Evolutionary conservation across 331 rosid genomes (phyloP).

Genomic region (Phaseolus coccineus): DNA sequence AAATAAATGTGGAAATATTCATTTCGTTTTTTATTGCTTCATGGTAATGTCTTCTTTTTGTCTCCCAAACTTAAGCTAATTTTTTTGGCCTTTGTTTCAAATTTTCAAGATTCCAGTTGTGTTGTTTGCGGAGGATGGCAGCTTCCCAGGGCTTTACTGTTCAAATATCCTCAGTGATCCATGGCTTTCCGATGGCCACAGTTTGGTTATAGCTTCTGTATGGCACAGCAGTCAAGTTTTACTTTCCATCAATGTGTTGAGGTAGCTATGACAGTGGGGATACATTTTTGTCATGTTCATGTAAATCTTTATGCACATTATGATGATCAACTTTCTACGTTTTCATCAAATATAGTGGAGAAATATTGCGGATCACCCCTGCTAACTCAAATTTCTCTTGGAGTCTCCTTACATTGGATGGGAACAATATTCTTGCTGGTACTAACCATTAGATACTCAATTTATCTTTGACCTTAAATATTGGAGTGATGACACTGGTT

Average conservation of each 20-base stretch:
- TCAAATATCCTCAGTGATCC: constrained; percentile 63
- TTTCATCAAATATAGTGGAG: constrained; percentile 65
- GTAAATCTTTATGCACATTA: constrained; percentile 25
- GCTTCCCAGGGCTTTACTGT: constrained; percentile 94
- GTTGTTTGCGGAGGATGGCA: constrained; percentile 72
- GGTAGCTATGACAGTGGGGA: constrained; percentile 52
- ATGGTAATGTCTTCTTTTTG: not conserved
- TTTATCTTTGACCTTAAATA: constrained; percentile 27
- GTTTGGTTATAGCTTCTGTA: constrained; percentile 69
- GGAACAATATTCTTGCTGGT: constrained; percentile 89
- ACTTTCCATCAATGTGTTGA: constrained; percentile 81
- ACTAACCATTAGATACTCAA: constrained; percentile 50
- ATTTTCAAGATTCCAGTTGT: constrained; percentile 79
- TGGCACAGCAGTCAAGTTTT: constrained; percentile 85
- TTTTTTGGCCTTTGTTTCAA: constrained; percentile 24
- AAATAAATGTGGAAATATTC: constrained; percentile 3
- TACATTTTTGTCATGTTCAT: constrained; percentile 31
- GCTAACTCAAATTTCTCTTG: constrained; percentile 75
- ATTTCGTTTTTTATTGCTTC: constrained; percentile 1
- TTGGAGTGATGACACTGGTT: constrained; percentile 1
- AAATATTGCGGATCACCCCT: constrained; percentile 72
- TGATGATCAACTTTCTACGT: constrained; percentile 33
- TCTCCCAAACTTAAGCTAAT: not conserved
- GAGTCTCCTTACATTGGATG: constrained; percentile 79
- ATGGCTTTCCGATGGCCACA: constrained; percentile 93